A percentile compares a stretch with the other conserved stretches of the same genome.
phyloP scores from a whole-genome alignment of 306 rosid genomes.

The Quercus rubra region DNA sequence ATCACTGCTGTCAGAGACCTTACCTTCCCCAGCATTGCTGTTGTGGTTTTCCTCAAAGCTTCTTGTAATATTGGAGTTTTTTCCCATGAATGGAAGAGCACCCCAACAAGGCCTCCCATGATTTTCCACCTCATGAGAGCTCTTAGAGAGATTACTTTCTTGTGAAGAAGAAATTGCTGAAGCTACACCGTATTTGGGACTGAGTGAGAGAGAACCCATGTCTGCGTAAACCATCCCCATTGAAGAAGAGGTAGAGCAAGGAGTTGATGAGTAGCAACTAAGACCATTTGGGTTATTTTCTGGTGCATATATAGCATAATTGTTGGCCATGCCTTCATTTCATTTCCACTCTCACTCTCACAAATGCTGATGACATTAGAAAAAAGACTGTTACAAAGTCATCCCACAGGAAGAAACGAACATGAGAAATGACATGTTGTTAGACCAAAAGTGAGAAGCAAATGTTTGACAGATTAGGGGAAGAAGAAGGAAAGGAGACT shows the following conservation, averaged over 20 bases:
- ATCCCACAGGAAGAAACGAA: constrained; percentile 13
- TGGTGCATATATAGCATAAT: constrained; percentile 23
- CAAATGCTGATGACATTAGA: constrained; percentile 6
- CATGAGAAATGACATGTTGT: neutral
- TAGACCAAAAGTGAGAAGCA: constrained; percentile 12
- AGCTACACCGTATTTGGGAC: constrained; percentile 38
- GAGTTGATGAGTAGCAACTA: constrained; percentile 15
- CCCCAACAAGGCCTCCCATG: constrained; percentile 43
- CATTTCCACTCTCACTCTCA: constrained; percentile 41
- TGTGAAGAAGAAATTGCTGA: constrained; percentile 53
- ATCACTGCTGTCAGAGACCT: constrained; percentile 54
- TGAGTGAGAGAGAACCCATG: constrained; percentile 66
- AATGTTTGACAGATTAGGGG: constrained; percentile 24
- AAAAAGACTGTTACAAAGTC: constrained; percentile 31
- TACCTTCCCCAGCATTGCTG: constrained; percentile 32
- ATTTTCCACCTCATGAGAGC: constrained; percentile 29
- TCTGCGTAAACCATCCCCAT: constrained; percentile 65
- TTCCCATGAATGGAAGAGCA: constrained; percentile 32
- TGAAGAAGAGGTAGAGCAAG: constrained; percentile 29
- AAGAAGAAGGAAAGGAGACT: constrained; percentile 2
- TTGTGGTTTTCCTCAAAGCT: constrained; percentile 44
- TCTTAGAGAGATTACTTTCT: constrained; percentile 30
- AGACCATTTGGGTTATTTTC: constrained; percentile 32
- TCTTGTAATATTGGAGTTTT: constrained; percentile 26
- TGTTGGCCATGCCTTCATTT: constrained; percentile 48